Evolutionary conservation across 2,329 filamentous ascomycete species (phyloP).

Genomic region (Phialophora tarda): DNA sequence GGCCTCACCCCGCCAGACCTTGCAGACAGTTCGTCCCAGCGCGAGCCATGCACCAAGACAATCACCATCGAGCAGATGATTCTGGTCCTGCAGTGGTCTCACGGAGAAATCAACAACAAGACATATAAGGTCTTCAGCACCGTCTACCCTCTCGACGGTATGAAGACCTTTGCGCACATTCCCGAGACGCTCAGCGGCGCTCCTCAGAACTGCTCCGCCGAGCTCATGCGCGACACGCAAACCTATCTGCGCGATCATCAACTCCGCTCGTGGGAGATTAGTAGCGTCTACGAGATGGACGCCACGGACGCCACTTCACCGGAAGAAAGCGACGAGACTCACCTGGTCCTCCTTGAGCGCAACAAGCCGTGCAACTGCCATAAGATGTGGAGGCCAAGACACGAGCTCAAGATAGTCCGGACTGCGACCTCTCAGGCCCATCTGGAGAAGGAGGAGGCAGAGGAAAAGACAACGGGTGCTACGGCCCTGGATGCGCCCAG

Average conservation of each 20-base stretch:
- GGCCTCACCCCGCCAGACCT: constrained; percentile 1
- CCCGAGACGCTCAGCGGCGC: background rate
- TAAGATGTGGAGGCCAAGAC: constrained; percentile 3
- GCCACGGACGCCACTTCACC: background rate
- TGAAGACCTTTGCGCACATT: background rate
- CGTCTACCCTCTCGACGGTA: background rate
- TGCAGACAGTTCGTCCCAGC: background rate
- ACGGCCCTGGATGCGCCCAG: background rate
- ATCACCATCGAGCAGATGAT: background rate
- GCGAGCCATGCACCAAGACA: background rate
- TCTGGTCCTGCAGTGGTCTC: background rate
- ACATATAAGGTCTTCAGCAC: background rate
- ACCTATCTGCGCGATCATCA: background rate
- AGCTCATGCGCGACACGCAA: constrained; percentile 1
- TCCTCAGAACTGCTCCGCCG: background rate
- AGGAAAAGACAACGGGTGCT: background rate
- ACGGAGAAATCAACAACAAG: background rate
- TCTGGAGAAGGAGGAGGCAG: background rate
- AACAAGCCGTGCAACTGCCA: background rate
- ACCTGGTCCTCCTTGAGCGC: background rate
- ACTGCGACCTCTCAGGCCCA: background rate
- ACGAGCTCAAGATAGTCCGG: background rate
- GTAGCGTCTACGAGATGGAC: background rate
- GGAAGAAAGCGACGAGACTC: background rate
- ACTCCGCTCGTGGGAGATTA: background rate